A percentile compares a stretch with the other conserved stretches of the same genome.
These are phyloP conservation scores for Pterocarpus santalinus DNA, from an alignment of 306 rosid genomes.

Conservation along the genomic window DNA sequence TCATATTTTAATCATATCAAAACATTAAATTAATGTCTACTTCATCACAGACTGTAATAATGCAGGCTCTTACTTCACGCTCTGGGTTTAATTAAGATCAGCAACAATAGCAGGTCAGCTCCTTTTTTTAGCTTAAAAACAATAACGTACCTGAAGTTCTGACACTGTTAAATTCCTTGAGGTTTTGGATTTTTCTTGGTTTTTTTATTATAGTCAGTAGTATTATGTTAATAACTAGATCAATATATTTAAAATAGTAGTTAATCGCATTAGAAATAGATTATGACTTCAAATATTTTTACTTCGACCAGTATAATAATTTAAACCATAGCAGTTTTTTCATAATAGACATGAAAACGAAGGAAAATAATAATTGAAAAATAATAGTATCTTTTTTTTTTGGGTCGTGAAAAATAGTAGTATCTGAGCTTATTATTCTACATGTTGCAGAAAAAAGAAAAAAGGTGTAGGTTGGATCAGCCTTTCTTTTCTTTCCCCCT, in stretches of 20 bases:
- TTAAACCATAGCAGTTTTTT: not conserved
- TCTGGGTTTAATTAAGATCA: conserved; percentile 48
- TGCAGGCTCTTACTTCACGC: conserved; percentile 64
- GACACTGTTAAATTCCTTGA: conserved; percentile 55
- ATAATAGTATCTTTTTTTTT: not conserved
- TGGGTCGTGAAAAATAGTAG: not conserved
- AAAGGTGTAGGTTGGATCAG: conserved; percentile 34
- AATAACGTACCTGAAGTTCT: conserved; percentile 50
- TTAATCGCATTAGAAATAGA: no score
- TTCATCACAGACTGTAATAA: conserved; percentile 28
- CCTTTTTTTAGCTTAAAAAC: conserved; percentile 52
- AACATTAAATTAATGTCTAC: conserved; percentile 30
- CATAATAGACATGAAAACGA: not conserved
- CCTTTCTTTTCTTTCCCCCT: conserved; percentile 5
- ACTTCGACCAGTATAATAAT: not conserved
- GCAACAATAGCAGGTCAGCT: conserved; percentile 43
- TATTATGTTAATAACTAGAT: no score
- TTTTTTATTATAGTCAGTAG: not conserved
- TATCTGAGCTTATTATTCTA: not conserved
- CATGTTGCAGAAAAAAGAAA: not conserved
- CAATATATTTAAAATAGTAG: no score
- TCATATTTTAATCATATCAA: conserved; percentile 9
- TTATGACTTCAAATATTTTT: no score
- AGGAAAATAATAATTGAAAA: not conserved
- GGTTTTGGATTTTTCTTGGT: conserved; percentile 11